phyloP scores from a whole-genome alignment of 306 rosid species.

The Cucumis hystrix region DNA sequence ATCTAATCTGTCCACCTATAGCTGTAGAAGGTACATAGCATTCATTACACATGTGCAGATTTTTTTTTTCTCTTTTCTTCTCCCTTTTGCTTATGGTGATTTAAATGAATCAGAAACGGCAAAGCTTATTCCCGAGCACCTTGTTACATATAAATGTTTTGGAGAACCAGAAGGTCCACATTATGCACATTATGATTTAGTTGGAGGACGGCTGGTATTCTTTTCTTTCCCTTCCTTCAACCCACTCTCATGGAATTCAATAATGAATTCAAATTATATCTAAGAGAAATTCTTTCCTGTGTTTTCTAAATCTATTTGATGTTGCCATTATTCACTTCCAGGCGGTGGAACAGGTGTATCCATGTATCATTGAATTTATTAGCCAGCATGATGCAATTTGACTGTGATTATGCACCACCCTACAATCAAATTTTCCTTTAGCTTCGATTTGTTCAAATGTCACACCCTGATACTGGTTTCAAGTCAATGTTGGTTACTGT shows the following conservation, averaged over 20 bases:
- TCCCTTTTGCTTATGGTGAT: conserved; percentile 4
- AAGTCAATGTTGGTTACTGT: no score
- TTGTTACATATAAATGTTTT: conserved; percentile 57
- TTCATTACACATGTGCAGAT: conserved; percentile 3
- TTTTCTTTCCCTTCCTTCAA: neutral
- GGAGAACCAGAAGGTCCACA: conserved; percentile 84
- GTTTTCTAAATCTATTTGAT: neutral
- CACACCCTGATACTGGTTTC: neutral
- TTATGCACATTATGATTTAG: conserved; percentile 98
- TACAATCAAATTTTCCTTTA: neutral
- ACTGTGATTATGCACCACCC: conserved; percentile 17
- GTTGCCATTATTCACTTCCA: conserved; percentile 14
- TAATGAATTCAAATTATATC: neutral
- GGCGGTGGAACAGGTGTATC: conserved; percentile 86
- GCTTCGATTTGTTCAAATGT: neutral
- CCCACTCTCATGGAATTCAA: neutral
- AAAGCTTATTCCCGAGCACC: conserved; percentile 68
- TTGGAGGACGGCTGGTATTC: conserved; percentile 84
- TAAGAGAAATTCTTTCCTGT: neutral
- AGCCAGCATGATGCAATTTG: conserved; percentile 40
- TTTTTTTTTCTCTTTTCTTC: conserved; percentile 1
- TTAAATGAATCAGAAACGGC: conserved; percentile 47
- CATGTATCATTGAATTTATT: conserved; percentile 69
- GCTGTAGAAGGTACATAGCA: conserved; percentile 72
- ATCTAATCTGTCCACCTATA: conserved; percentile 93